Evolutionary conservation across 2,329 filamentous ascomycete genomes (phyloP).

Genomic region (Apiospora rasikravindrae): DNA sequence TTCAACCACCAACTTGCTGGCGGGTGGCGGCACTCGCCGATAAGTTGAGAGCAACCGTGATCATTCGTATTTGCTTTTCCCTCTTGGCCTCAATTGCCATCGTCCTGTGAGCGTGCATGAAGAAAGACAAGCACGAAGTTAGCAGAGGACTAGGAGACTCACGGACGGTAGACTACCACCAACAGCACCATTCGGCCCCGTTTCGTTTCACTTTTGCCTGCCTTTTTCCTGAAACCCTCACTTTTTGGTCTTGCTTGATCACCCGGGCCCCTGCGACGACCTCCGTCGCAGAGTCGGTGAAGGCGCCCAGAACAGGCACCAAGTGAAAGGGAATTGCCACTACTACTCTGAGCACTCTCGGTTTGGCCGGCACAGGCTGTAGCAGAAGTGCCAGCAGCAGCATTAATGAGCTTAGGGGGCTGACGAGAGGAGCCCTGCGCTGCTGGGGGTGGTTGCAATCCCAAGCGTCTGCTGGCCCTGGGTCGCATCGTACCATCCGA

Average conservation of each 20-base stretch:
- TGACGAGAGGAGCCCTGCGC: background rate
- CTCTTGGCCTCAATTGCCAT: background rate
- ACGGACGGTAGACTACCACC: background rate
- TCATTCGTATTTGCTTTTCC: background rate
- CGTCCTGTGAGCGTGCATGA: background rate
- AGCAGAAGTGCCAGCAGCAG: too few relatives aligned
- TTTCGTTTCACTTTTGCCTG: slow-evolving; percentile 17
- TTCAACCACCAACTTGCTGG: background rate
- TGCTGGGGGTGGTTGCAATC: background rate
- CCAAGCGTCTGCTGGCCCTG: background rate
- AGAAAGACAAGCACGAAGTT: background rate
- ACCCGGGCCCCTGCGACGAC: slow-evolving; percentile 21
- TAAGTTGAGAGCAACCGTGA: background rate
- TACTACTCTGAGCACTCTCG: background rate
- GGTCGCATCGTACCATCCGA: slow-evolving; percentile 15
- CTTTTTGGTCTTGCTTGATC: slow-evolving; percentile 12
- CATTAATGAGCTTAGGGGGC: too few relatives aligned
- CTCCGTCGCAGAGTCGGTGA: slow-evolving; percentile 20
- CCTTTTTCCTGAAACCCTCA: slow-evolving; percentile 22
- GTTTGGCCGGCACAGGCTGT: slow-evolving; percentile 2
- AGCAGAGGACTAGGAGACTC: background rate
- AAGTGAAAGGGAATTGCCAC: background rate
- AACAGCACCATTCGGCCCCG: background rate
- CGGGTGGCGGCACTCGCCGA: background rate
- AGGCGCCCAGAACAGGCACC: slow-evolving; percentile 4